These are phyloP conservation scores for Cercophora samala DNA, from an alignment of 495 filamentous ascomycete species.

Conservation along the genomic window DNA sequence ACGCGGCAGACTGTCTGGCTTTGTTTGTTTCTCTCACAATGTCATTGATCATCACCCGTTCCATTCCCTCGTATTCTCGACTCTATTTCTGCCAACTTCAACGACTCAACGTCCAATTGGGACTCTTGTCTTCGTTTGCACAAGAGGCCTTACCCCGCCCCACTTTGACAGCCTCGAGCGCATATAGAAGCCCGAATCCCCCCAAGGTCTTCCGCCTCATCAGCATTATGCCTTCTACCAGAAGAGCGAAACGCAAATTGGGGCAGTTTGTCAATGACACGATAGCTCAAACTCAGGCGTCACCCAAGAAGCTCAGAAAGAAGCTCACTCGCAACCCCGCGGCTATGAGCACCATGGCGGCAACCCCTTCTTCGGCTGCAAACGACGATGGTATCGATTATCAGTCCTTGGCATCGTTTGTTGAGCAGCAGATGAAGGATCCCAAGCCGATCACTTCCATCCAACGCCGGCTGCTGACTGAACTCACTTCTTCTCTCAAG, in stretches of 20 bases:
- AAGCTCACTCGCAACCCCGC: background rate
- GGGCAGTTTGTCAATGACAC: background rate
- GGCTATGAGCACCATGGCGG: background rate
- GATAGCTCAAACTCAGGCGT: background rate
- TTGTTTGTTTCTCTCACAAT: background rate
- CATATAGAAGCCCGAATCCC: background rate
- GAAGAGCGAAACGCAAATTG: background rate
- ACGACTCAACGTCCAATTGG: background rate
- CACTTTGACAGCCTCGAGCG: background rate
- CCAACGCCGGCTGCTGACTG: slow-evolving; percentile 32
- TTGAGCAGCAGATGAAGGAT: slow-evolving; percentile 31
- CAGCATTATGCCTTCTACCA: background rate
- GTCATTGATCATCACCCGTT: background rate
- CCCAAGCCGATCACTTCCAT: slow-evolving; percentile 32
- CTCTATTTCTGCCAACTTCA: background rate
- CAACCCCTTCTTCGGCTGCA: background rate
- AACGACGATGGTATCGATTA: slow-evolving; percentile 26
- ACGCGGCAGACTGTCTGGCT: background rate
- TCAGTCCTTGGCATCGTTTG: slow-evolving; percentile 36
- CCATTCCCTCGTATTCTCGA: background rate
- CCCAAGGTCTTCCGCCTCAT: background rate
- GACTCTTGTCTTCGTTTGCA: background rate
- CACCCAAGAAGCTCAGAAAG: background rate
- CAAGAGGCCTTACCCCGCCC: background rate
- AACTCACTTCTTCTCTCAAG: slow-evolving; percentile 30